Percentiles rank a stretch among this genome's conserved stretches.
Evolutionary conservation across 2,329 filamentous ascomycete species (phyloP).

Genomic region (Colletotrichum australisinense): DNA sequence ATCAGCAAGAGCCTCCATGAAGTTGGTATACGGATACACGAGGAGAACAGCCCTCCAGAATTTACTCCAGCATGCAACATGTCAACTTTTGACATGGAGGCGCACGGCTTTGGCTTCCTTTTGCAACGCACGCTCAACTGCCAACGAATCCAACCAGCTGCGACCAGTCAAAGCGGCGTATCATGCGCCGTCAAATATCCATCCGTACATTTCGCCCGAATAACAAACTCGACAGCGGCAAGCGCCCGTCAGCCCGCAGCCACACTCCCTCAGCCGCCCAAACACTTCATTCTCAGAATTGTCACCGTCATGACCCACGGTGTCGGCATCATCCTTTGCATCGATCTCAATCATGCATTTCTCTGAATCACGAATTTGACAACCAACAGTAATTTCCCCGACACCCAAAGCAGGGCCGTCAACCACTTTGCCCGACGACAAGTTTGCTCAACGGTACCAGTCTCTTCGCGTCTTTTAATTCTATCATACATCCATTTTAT

Average conservation of each 20-base stretch:
- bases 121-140: not conserved
- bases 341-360: not conserved
- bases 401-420: too few relatives aligned
- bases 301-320: not conserved
- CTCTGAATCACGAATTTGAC: not conserved
- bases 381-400: not conserved
- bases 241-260: not conserved
- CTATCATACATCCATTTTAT: slow-evolving; percentile 1
- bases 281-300: not conserved
- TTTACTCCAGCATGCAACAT: not conserved
- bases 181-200: not conserved
- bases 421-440: not conserved
- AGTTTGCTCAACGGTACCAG: not conserved
- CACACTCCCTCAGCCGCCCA: not conserved
- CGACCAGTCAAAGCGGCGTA: slow-evolving; percentile 14
- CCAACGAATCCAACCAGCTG: slow-evolving; percentile 5
- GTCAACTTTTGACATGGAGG: not conserved
- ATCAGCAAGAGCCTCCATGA: not conserved
- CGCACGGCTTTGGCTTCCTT: not conserved
- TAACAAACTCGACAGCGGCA: not conserved
- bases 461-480: not conserved
- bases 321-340: slow-evolving; percentile 14
- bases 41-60: not conserved
- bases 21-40: not conserved
- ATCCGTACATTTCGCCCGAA: not conserved